These are phyloP conservation scores for Batkoa obscura DNA, from an alignment of 371 early-diverging fungal species.

Conservation along the genomic window DNA sequence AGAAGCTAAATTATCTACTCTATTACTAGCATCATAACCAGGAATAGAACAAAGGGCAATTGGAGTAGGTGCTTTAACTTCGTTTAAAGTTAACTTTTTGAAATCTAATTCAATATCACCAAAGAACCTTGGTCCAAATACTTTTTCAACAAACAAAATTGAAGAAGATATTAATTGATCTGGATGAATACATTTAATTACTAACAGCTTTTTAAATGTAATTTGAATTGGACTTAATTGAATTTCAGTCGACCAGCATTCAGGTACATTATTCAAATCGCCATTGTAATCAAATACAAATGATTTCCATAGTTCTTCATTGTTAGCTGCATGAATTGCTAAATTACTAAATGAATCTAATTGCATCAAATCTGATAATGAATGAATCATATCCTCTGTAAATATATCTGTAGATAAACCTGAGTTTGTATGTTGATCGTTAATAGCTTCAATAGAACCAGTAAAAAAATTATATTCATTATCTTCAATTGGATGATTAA, in stretches of 20 bases:
- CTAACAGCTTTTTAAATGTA: conserved; percentile 46
- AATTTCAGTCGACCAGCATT: conserved; percentile 29
- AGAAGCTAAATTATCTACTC: conserved; percentile 76
- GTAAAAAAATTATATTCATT: conserved; percentile 50
- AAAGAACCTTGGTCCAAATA: conserved; percentile 45
- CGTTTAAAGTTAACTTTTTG: conserved; percentile 45
- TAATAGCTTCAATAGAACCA: conserved; percentile 25
- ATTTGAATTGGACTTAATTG: not conserved
- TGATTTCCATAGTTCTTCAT: conserved; percentile 28
- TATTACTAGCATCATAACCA: conserved; percentile 90
- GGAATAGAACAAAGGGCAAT: conserved; percentile 83
- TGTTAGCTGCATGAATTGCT: conserved; percentile 23
- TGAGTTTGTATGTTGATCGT: conserved; percentile 21
- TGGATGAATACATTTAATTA: conserved; percentile 75
- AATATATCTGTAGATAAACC: conserved; percentile 25
- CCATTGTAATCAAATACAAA: conserved; percentile 26
- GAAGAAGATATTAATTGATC: conserved; percentile 67
- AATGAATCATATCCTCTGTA: conserved; percentile 34
- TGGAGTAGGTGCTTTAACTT: conserved; percentile 55
- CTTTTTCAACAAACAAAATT: conserved; percentile 47
- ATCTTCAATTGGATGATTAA: conserved; percentile 36
- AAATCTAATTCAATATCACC: conserved; percentile 46
- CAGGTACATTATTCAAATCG: conserved; percentile 42
- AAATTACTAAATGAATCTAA: conserved; percentile 35
- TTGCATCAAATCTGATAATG: conserved; percentile 26